Conservation (phyloP, 345 rosid species). For the Aethionema arabicum region DNA sequence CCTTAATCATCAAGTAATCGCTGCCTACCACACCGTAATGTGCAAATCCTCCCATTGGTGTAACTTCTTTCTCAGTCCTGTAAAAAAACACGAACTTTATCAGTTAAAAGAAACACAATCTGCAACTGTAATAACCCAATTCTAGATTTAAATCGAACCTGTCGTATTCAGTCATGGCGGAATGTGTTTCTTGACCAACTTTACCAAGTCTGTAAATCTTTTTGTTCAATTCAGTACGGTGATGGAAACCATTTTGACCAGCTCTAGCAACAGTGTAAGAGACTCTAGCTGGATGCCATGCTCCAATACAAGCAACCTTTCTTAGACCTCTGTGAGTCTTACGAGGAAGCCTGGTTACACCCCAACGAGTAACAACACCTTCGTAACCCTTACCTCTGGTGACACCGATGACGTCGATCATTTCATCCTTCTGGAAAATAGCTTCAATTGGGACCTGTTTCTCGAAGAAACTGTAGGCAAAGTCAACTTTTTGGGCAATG, state of each 20-base stretch:
- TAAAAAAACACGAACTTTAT: slow-evolving; percentile 7
- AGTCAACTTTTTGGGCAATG: slow-evolving; percentile 74
- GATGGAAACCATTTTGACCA: slow-evolving; percentile 92
- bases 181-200: slow-evolving; percentile 60
- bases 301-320: slow-evolving; percentile 92
- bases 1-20: slow-evolving; percentile 77
- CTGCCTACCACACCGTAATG: slow-evolving; percentile 79
- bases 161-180: slow-evolving; percentile 74
- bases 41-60: slow-evolving; percentile 84
- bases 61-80: slow-evolving; percentile 83
- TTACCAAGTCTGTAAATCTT: slow-evolving; percentile 80
- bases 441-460: slow-evolving; percentile 76
- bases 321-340: slow-evolving; percentile 90
- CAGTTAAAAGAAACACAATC: not conserved
- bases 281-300: slow-evolving; percentile 96
- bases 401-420: slow-evolving; percentile 82
- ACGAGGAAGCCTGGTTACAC: slow-evolving; percentile 85
- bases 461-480: slow-evolving; percentile 77
- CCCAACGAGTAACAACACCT: slow-evolving; percentile 94
- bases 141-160: slow-evolving; percentile 38
- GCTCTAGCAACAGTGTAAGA: slow-evolving; percentile 90
- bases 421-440: slow-evolving; percentile 83
- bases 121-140: too few species aligned
- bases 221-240: slow-evolving; percentile 86
- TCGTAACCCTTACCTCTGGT: slow-evolving; percentile 88